Evolutionary conservation across 2,329 filamentous ascomycete genomes (phyloP), one percentile per base, ranked within the genome.

Genomic region (Calonectria multiphialidica): DNA sequence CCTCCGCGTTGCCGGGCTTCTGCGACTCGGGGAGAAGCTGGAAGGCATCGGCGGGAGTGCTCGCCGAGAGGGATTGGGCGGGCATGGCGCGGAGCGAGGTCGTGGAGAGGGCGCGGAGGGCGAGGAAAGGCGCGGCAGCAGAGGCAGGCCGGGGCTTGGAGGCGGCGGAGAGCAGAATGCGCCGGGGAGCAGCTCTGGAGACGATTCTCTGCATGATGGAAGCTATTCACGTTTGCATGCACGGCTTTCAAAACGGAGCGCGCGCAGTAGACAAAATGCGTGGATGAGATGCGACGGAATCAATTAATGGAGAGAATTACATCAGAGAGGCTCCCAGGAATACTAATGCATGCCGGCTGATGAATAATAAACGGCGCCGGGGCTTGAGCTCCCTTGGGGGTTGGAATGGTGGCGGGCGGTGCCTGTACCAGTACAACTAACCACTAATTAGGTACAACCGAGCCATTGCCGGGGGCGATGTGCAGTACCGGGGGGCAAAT

Each of bases 1-100:
- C 95, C 84, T 98, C 97, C 0, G 94, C 91, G 21, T 89, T 88
- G 18, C 95, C 95, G 0, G 93, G 87, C 84, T 98, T 98, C 69
- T 93, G 87, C 37, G 90, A 85, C 76, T 95, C 94, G 47, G 95
- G 89, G 0, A 98, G 89, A 16, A 98, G 89, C 82, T 98, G 96
- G 85, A 96, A 98, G 33, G 94, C 90, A 80, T 98, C 95, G 70
- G 93, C 91, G 0, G 93, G 79, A 5, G 80, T 73, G 42, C 80
- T 73, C 44, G 78, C 77, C 53, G 80, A 81, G 13, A 79, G 79
- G 72, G 82, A 82, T 66, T 77, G 72, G 21, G 75, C 28, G 16
- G 81, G 77, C 82, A 84, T 84, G 62, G 45, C 74, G 66, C 69
- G 57, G 66, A 66, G 21, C 49, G 80, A 44, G 5, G 83, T 81